Conservation (phyloP, 2,329 filamentous ascomycete species). For the Venturia aucupariae region DNA sequence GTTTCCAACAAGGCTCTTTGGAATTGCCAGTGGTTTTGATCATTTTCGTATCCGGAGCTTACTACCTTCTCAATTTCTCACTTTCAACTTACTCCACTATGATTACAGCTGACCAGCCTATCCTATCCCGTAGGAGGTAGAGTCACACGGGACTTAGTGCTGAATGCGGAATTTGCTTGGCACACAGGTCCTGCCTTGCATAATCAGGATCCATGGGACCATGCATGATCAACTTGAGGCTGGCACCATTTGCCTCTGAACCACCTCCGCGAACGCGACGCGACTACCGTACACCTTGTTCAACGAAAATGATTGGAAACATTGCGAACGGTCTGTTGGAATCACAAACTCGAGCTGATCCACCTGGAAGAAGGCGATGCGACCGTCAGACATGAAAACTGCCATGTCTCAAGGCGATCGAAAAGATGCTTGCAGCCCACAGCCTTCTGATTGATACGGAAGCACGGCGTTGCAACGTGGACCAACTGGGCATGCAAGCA, state of each 20-base stretch:
- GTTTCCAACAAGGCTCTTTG: not conserved
- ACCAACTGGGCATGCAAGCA: not conserved
- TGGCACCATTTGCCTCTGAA: not conserved
- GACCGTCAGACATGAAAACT: not conserved
- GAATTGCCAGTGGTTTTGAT: not conserved
- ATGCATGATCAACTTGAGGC: constrained; percentile 4
- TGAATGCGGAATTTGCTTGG: not conserved
- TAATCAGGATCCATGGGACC: constrained; percentile 1
- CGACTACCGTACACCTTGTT: not conserved
- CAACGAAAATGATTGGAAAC: not conserved
- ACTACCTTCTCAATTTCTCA: not conserved
- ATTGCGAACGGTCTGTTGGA: not conserved
- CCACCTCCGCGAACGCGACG: constrained; percentile 4
- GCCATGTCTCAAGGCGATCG: not conserved
- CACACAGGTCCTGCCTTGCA: constrained; percentile 2
- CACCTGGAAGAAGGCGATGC: not conserved
- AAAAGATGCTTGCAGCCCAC: not conserved
- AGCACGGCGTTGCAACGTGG: not conserved
- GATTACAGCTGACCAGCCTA: not conserved
- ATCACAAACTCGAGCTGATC: not conserved
- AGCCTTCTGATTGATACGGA: not conserved
- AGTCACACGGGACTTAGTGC: not conserved
- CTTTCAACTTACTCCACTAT: not conserved
- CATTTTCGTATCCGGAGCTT: not conserved
- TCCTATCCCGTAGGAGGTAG: not conserved